Percentiles rank a stretch among this genome's conserved stretches.
Conservation (phyloP, 306 rosid species). For the Mimosa bimucronata region DNA sequence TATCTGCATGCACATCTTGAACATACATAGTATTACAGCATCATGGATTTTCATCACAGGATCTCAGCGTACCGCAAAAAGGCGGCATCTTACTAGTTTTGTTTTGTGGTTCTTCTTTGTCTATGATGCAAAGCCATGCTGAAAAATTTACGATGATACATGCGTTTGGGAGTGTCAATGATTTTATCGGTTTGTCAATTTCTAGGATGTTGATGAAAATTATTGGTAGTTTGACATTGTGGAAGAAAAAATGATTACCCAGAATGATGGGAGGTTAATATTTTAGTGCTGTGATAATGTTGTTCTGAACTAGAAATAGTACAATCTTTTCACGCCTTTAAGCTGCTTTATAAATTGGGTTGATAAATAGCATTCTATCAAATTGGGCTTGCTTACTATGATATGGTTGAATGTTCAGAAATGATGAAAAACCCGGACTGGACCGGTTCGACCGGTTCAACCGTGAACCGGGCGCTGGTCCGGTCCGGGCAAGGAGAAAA, state of each 20-base stretch:
- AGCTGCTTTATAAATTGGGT: slow-evolving; percentile 14
- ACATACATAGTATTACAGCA: slow-evolving; percentile 19
- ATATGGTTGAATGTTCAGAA: slow-evolving; percentile 20
- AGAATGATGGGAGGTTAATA: slow-evolving; percentile 15
- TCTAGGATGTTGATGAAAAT: slow-evolving; percentile 18
- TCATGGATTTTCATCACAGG: slow-evolving; percentile 30
- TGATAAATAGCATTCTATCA: slow-evolving; percentile 9
- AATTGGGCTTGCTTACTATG: slow-evolving; percentile 21
- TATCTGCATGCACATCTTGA: slow-evolving; percentile 14
- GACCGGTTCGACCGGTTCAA: too few relatives aligned
- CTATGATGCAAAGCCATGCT: not conserved
- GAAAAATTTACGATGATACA: not conserved
- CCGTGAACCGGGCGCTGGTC: too few relatives aligned
- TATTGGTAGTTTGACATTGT: slow-evolving; percentile 20
- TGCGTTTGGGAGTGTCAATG: slow-evolving; percentile 5
- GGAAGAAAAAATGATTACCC: slow-evolving; percentile 16
- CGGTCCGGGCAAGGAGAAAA: too few relatives aligned
- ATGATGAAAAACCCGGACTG: too few relatives aligned
- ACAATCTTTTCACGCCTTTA: slow-evolving; percentile 23
- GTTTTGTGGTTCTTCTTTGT: slow-evolving; percentile 25
- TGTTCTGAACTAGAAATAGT: slow-evolving; percentile 16
- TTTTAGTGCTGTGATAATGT: slow-evolving; percentile 10
- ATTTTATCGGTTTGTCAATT: not conserved
- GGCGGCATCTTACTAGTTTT: slow-evolving; percentile 6
- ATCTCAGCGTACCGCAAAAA: slow-evolving; percentile 8